Evolutionary conservation across 2,329 filamentous ascomycete species (phyloP).

Genomic region (Fusarium poae): DNA sequence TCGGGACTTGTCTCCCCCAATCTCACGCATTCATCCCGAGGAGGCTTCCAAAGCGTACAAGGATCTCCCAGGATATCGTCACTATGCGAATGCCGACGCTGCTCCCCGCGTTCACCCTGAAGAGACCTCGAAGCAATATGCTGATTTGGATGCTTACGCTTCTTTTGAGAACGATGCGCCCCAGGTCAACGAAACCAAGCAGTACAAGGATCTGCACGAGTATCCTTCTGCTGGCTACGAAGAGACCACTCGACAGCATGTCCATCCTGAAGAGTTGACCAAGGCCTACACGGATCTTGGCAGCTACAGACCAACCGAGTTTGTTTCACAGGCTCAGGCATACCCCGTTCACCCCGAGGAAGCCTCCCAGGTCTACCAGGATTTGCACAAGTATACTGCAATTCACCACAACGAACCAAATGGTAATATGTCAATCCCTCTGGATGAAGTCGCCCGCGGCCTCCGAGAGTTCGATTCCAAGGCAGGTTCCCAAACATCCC

Average conservation of each 20-base stretch:
- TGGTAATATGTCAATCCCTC: constrained; percentile 47
- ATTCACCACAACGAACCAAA: constrained; percentile 55
- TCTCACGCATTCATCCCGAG: constrained; percentile 44
- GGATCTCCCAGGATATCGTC: constrained; percentile 46
- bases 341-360: constrained; percentile 54
- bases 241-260: constrained; percentile 45
- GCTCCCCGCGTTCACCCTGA: constrained; percentile 50
- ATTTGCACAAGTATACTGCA: constrained; percentile 57
- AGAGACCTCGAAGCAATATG: constrained; percentile 55
- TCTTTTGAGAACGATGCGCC: constrained; percentile 47
- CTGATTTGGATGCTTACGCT: constrained; percentile 54
- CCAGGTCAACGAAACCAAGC: constrained; percentile 45
- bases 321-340: constrained; percentile 48
- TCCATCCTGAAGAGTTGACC: constrained; percentile 56
- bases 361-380: constrained; percentile 56
- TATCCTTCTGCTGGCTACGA: constrained; percentile 52
- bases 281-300: constrained; percentile 59
- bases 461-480: constrained; percentile 57
- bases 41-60: constrained; percentile 51
- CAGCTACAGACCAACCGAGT: constrained; percentile 54
- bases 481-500: constrained; percentile 44
- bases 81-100: constrained; percentile 49
- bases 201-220: constrained; percentile 52
- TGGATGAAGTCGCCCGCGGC: constrained; percentile 53
- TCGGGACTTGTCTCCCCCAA: constrained; percentile 36